Evolutionary conservation across 2,329 filamentous ascomycete species (phyloP).

Genomic region (Cadophora luteo-olivacea): DNA sequence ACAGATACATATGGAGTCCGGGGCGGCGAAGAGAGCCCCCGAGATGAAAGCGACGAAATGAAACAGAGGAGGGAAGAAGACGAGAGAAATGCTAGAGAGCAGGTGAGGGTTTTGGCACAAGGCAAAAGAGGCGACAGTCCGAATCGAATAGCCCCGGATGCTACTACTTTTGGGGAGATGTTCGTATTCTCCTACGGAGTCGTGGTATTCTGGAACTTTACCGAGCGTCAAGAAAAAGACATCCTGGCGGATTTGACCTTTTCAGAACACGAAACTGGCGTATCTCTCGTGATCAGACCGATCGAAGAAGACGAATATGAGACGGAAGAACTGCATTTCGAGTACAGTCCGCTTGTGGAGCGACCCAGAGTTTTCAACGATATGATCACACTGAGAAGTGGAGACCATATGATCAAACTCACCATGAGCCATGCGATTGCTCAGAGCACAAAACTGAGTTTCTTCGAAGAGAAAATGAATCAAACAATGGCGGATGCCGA

Average conservation of each 20-base stretch:
- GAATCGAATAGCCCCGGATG: constrained; percentile 70
- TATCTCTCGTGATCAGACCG: constrained; percentile 77
- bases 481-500: constrained; percentile 93
- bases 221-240: constrained; percentile 93
- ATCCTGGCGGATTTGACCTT: constrained; percentile 95
- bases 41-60: constrained; percentile 48
- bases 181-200: constrained; percentile 98
- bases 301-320: constrained; percentile 91
- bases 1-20: constrained; percentile 61
- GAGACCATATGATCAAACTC: constrained; percentile 98
- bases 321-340: constrained; percentile 98
- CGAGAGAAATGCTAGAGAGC: constrained; percentile 45
- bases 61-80: constrained; percentile 42
- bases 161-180: constrained; percentile 88
- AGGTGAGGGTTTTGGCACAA: constrained; percentile 44
- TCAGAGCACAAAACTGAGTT: constrained; percentile 94
- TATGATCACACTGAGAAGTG: constrained; percentile 95
- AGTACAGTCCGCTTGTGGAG: constrained; percentile 87
- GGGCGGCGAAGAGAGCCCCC: constrained; percentile 52
- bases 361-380: constrained; percentile 96
- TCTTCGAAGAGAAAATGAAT: constrained; percentile 96
- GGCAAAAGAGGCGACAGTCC: constrained; percentile 56
- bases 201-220: constrained; percentile 99
- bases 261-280: constrained; percentile 69
- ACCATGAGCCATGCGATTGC: constrained; percentile 97